Evolutionary conservation across 331 rosid species (phyloP), one percentile per base, ranked within the genome.

Genomic region (Malus hybrid): DNA sequence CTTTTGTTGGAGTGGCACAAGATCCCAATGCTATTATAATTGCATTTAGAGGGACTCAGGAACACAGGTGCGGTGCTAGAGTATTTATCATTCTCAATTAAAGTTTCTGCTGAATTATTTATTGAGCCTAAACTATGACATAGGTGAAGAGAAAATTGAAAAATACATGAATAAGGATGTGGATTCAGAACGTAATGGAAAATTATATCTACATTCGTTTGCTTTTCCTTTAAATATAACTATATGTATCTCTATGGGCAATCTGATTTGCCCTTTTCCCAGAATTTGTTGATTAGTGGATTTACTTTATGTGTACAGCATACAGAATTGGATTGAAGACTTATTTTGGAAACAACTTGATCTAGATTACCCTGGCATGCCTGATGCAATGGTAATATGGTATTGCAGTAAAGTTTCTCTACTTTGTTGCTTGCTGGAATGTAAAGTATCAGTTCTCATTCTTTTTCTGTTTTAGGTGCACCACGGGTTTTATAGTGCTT

Each of bases 31-130:
- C 99, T 48, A 80, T 94, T 52, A 70, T 94, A 78, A 92, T 94
- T 84, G 98, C 99, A 56, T 92, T 95, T 83, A 86, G 98, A 86
- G 99, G 99, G 78, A 95, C 98, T 78, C 95, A 94, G 80, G 99
- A 84, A 80, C 88, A 42, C 88, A 94, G 99, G 99, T 94, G 65
- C 6, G 11, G 20, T 65, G 20, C 48, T 65, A 69, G 42, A 64
- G 70, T 36, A 22, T 19, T 27, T 67, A 68, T 24, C 44, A 19
- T 75, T 76, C 73, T 3, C 4, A 16, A 34, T 66, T 66, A 34
- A 66, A 34, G 13, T 0, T n/a, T 65, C 48, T 36, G 32, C 75
- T 70, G 39, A 36, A 27, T 67, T 13, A 63, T 6, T 52, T 68
- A 66, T 57, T 59, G 19, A 14, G 67, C 46, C 65, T 46, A 36